Evolutionary conservation across 768 basidiomycete genomes (phyloP), one percentile per base, ranked within the genome.

Genomic region (Boletus fagicola): DNA sequence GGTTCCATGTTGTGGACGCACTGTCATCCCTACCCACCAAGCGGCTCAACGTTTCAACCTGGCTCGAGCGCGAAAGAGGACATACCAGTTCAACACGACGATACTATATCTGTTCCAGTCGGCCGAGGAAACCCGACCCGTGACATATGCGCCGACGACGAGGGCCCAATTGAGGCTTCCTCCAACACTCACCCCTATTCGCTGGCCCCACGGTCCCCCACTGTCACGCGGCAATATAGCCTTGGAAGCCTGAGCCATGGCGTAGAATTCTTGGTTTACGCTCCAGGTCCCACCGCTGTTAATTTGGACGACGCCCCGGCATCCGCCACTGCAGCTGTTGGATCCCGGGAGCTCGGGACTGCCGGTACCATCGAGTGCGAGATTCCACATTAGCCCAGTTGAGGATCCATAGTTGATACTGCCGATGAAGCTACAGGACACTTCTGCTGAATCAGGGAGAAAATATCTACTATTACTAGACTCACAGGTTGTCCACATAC

Each of bases 181-280:
- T 7, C 78, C 79, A 1, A 90, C 82, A 39, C 77, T 77, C 16
- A 85, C 83, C 4, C 82, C 85, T 44, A 90, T 83, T 15, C 89
- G 80, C 63, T 86, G 77, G 18, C 83, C 89, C 65, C 77, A 89
- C 1, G 87, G 85, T 1, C 89, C 89, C 2, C 82, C 83, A 1
- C 64, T 63, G 50, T 92, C 89, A 48, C 83, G 82, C 0, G 89
- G 89, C 22, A 87, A 75, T 51, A 86, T 79, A 3, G 87, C 88
- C 68, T 88, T 88, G 24, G 86, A 87, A 3, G 84, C 84, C 52
- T 90, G 87, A 1, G 85, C 87, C 83, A 90, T 86, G 0, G 83
- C 72, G 56, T 87, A 90, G 72, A 86, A 91, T 71, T 90, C 89
- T 68, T 90, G 85, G 68, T 92, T 90, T 24, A 84, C 74, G 26